Evolutionary conservation across 23 red algal species (phyloP), one percentile per base, ranked within the genome.

Genomic region (Agarophyton chilense): DNA sequence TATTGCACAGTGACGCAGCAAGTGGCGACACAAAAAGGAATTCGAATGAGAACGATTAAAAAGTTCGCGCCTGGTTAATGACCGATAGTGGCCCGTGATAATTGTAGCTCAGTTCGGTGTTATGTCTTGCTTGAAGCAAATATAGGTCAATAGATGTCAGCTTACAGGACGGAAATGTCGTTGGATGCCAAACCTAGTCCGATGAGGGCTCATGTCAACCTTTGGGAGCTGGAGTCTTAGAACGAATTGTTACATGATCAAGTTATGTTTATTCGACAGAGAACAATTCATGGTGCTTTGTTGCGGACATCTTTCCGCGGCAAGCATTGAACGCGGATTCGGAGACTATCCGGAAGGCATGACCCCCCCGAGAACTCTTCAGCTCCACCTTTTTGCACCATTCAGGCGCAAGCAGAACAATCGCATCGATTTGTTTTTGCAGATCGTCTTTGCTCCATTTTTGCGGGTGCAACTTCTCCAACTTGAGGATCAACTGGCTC

Each of bases 381-480:
- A 89, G 68, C 45, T 89, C 85, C 3, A 77, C 50, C 54, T 89
- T 89, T 34, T 77, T 78, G 85, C 85, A 89, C 85, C 85, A 89
- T n/a, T 89, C 71, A 8, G 67, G 47, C 40, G 61, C 71, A 28
- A 89, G 35, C 40, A 39, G 38, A 53, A 60, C 71, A 63, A 89
- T 89, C n/a, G 85, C 71, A 67, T 74, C 52, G 9, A 89, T 16
- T 50, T 89, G 85, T n/a, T 41, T 77, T 16, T 78, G 66, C 38
- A 89, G 26, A 65, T 89, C 85, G 16, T 77, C 50, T 57, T 34
- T 57, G 43, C 2, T 28, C 85, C 85, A 89, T 43, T 89, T 89
- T 40, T 79, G 55, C 13, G 85, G 85, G 32, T 89, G 85, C 68
- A 89, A 28, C 40, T 77, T 89, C n/a, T 60, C 85, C 28, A 89